phyloP scores from a whole-genome alignment of 176 grass and related monocot species.

The Poa annua region DNA sequence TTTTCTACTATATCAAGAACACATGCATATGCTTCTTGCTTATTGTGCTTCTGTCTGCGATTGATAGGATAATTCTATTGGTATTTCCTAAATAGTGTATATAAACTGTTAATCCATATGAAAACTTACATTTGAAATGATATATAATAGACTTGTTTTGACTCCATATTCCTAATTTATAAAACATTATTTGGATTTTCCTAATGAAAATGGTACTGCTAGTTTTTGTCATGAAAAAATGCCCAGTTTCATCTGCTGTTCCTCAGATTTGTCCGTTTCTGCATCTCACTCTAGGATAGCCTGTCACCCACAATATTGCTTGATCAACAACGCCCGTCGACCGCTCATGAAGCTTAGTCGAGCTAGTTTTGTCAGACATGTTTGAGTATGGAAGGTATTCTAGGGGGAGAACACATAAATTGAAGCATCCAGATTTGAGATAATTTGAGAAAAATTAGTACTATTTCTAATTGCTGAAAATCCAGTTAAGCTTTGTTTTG shows the following conservation, averaged over 20 bases:
- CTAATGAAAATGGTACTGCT: neutral
- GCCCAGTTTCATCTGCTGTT: neutral
- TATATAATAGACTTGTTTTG: neutral
- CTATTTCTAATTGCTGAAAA: neutral
- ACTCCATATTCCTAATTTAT: neutral
- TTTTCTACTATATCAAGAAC: neutral
- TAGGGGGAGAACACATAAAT: neutral
- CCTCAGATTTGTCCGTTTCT: neutral
- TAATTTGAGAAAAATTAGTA: neutral
- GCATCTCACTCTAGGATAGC: neutral
- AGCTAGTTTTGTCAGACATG: neutral
- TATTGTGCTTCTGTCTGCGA: neutral
- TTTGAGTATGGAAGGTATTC: neutral
- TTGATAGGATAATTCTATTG: neutral
- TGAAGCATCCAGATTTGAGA: neutral
- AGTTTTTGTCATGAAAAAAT: neutral
- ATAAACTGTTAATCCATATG: neutral
- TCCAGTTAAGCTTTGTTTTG: neutral
- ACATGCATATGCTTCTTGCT: neutral
- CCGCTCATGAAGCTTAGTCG: neutral
- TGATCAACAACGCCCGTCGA: neutral
- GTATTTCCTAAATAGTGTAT: slow-evolving; percentile 16
- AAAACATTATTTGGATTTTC: neutral
- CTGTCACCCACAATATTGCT: neutral
- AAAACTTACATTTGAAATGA: neutral